phyloP scores from a whole-genome alignment of 176 grass and related monocot genomes.

The Carex littledalei region DNA sequence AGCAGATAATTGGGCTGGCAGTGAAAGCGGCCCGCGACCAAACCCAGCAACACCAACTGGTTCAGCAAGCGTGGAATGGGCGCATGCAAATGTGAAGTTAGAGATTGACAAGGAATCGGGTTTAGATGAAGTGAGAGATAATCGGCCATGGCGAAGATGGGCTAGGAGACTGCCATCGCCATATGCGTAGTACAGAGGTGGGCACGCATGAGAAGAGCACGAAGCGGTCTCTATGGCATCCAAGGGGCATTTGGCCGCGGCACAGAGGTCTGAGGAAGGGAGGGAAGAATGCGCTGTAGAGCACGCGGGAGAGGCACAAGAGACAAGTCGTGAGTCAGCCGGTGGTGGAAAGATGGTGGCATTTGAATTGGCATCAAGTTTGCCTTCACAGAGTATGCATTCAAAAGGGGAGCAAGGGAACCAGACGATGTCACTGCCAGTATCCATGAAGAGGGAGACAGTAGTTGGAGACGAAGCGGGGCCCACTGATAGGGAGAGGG shows the following conservation, averaged over 20 bases:
- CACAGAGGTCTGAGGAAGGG: constrained; percentile 67
- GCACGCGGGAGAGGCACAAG: constrained; percentile 59
- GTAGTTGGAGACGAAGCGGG: constrained; percentile 28
- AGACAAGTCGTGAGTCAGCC: constrained; percentile 29
- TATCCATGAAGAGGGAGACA: constrained; percentile 81
- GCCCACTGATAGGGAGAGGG: constrained; percentile 59
- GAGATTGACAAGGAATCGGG: constrained; percentile 24
- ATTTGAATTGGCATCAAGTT: constrained; percentile 20
- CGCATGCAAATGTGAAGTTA: constrained; percentile 87
- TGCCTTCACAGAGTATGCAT: constrained; percentile 92
- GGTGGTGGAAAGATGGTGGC: constrained; percentile 22
- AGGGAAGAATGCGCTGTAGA: constrained; percentile 53
- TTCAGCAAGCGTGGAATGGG: constrained; percentile 69
- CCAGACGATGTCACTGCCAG: constrained; percentile 85
- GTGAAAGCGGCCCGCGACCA: constrained; percentile 69
- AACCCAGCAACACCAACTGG: constrained; percentile 84
- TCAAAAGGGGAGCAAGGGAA: constrained; percentile 89
- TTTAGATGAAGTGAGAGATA: constrained; percentile 44
- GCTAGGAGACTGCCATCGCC: constrained; percentile 85
- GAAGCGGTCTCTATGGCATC: constrained; percentile 68
- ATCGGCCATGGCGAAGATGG: constrained; percentile 50
- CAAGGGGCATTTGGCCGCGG: constrained; percentile 54
- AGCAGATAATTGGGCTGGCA: constrained; percentile 57
- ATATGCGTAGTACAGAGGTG: constrained; percentile 83
- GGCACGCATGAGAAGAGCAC: constrained; percentile 51